A percentile compares a stretch with the other conserved stretches of the same genome.
Evolutionary conservation across 108 stramenopile species (phyloP).

Genomic region (Pseudonitzschia pungens): DNA sequence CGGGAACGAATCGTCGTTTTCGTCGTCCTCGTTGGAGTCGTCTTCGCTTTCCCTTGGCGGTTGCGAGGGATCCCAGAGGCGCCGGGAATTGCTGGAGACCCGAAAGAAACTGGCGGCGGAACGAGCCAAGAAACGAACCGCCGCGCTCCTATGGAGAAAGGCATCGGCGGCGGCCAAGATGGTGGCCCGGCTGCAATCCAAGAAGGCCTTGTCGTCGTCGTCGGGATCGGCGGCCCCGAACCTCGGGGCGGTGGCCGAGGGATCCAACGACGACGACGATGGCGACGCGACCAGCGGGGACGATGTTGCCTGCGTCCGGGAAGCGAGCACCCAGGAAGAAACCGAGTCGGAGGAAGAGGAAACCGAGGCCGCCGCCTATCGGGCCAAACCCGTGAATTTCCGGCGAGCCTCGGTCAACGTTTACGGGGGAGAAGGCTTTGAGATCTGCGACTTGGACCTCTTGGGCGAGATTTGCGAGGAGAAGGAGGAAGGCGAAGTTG

Average conservation of each 20-base stretch:
- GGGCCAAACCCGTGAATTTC: background rate
- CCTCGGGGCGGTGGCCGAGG: background rate
- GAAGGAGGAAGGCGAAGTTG: background rate
- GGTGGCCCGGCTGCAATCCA: background rate
- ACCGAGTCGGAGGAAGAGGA: background rate
- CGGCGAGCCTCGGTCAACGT: conserved; percentile 24
- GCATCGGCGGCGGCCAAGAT: background rate
- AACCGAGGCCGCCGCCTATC: background rate
- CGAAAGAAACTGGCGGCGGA: conserved; percentile 2
- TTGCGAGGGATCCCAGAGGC: conserved; percentile 5
- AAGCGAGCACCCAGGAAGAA: too few species aligned
- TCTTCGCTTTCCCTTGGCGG: too few species aligned
- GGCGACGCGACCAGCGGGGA: background rate
- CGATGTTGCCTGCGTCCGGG: too few species aligned
- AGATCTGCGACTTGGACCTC: conserved; percentile 15
- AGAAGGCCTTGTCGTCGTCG: too few species aligned
- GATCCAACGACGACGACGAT: background rate
- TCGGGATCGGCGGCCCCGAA: too few species aligned
- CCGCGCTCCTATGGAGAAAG: background rate
- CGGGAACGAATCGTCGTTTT: too few species aligned
- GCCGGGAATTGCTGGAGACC: background rate
- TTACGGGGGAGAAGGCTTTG: conserved; percentile 43
- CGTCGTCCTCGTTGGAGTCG: too few species aligned
- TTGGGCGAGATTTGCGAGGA: background rate
- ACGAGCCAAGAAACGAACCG: background rate